phyloP scores from a whole-genome alignment of 2,329 filamentous ascomycete genomes.

The Fusarium sp. region DNA sequence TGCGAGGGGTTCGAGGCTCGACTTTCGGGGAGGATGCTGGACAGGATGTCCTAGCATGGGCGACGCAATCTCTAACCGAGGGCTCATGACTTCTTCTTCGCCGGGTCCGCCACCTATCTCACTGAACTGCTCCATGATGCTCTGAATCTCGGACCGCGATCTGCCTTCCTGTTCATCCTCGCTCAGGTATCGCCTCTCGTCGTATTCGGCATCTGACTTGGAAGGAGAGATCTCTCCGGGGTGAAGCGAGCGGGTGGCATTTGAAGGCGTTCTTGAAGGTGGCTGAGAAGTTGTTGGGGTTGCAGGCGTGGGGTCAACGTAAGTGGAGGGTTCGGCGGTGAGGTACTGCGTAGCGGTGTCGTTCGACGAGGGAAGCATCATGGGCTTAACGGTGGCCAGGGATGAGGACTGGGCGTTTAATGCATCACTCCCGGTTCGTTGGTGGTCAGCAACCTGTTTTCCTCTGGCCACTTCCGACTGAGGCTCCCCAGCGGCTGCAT shows the following conservation, averaged over 20 bases:
- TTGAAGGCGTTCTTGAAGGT: conserved; percentile 65
- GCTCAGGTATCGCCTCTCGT: conserved; percentile 64
- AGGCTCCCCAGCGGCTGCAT: conserved; percentile 11
- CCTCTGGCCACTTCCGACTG: conserved; percentile 34
- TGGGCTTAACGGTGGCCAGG: conserved; percentile 58
- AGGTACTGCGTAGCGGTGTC: conserved; percentile 54
- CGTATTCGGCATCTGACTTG: conserved; percentile 61
- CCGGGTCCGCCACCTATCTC: conserved; percentile 74
- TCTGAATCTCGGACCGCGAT: conserved; percentile 88
- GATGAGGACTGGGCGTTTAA: conserved; percentile 55
- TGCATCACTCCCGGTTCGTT: conserved; percentile 16
- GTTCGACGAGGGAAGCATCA: conserved; percentile 49
- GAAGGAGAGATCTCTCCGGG: conserved; percentile 60
- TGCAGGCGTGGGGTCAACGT: conserved; percentile 66
- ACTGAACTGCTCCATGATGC: conserved; percentile 96
- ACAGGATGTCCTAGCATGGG: conserved; percentile 72
- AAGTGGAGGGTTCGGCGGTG: conserved; percentile 57
- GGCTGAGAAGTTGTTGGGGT: conserved; percentile 64
- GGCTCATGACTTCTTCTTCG: conserved; percentile 90
- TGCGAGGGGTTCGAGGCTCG: conserved; percentile 79
- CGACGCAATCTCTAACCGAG: conserved; percentile 80
- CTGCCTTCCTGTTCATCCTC: conserved; percentile 72
- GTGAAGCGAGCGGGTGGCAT: conserved; percentile 58
- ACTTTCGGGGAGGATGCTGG: conserved; percentile 81
- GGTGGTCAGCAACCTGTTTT: conserved; percentile 39